Percentiles rank a stretch among this genome's conserved stretches.
These are phyloP conservation scores for Cyclaneusma minus DNA, from an alignment of 2,329 filamentous ascomycete genomes.

Conservation along the genomic window DNA sequence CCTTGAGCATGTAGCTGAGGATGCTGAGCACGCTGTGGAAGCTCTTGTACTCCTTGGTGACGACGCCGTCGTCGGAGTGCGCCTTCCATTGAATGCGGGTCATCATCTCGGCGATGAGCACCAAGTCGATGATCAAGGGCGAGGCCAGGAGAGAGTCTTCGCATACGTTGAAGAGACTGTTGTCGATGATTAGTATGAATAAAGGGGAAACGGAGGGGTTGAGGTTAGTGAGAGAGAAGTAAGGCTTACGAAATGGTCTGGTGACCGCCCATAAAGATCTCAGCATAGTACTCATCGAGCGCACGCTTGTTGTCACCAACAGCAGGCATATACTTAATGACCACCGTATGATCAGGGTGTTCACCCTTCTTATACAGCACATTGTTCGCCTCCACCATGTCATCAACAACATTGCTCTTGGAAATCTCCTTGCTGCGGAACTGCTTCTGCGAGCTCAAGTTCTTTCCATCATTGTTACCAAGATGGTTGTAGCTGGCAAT, in stretches of 20 bases:
- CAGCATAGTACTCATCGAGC: constrained; percentile 95
- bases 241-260: constrained; percentile 71
- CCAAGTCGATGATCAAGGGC: constrained; percentile 92
- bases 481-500: constrained; percentile 99
- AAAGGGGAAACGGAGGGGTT: constrained; percentile 16
- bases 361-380: constrained; percentile 85
- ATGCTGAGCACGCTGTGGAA: constrained; percentile 97
- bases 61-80: constrained; percentile 31
- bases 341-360: constrained; percentile 94
- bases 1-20: constrained; percentile 98
- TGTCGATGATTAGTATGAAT: constrained; percentile 7
- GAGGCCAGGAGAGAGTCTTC: constrained; percentile 95
- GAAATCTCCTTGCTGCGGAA: constrained; percentile 99
- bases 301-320: constrained; percentile 99
- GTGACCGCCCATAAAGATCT: constrained; percentile 98
- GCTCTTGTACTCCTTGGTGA: constrained; percentile 60
- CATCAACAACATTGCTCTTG: constrained; percentile 97
- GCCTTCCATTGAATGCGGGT: constrained; percentile 90
- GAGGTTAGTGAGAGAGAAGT: constrained; percentile 12
- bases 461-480: constrained; percentile 98
- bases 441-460: constrained; percentile 91
- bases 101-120: constrained; percentile 92
- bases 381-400: constrained; percentile 94
- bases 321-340: constrained; percentile 99
- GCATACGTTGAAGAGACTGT: constrained; percentile 91